Evolutionary conservation across 2,329 filamentous ascomycete species (phyloP).

Genomic region (Sarocladiaceae sp.): DNA sequence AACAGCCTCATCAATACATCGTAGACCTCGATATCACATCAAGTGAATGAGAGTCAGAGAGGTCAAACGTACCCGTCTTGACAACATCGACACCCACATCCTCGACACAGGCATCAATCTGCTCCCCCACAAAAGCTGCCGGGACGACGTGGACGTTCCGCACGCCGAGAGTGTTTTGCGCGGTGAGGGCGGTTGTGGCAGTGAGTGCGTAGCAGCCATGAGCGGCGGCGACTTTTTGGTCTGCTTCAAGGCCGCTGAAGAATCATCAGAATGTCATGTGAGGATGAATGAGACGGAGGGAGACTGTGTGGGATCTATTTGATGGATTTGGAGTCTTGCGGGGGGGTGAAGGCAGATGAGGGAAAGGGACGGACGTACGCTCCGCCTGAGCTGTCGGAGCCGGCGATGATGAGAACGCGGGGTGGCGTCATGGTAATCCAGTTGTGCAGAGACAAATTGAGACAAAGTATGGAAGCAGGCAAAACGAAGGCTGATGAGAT

Average conservation of each 20-base stretch:
- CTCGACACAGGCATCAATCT: slow-evolving; percentile 76
- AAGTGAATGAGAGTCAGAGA: neutral
- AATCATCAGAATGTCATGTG: neutral
- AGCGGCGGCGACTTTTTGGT: slow-evolving; percentile 88
- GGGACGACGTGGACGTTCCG: slow-evolving; percentile 75
- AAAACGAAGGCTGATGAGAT: neutral
- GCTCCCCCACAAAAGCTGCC: slow-evolving; percentile 70
- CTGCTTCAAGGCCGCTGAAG: slow-evolving; percentile 80
- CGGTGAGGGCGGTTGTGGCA: slow-evolving; percentile 90
- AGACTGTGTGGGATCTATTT: neutral
- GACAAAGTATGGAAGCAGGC: neutral
- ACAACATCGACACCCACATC: slow-evolving; percentile 87
- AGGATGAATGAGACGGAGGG: neutral
- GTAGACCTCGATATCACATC: slow-evolving; percentile 5
- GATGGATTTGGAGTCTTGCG: neutral
- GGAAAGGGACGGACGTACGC: slow-evolving; percentile 47
- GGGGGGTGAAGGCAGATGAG: neutral
- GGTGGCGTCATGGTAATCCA: slow-evolving; percentile 28
- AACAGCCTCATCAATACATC: neutral
- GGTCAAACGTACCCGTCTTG: slow-evolving; percentile 65
- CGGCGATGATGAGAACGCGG: slow-evolving; percentile 73
- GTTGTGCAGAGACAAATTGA: no score
- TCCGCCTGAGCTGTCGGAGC: slow-evolving; percentile 86
- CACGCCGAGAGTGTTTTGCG: slow-evolving; percentile 86
- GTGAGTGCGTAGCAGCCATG: slow-evolving; percentile 96